A percentile compares a stretch with the other conserved stretches of the same genome.
These are phyloP conservation scores for Aspergillus quadricinctus DNA, from an alignment of 2,329 filamentous ascomycete genomes.

Conservation along the genomic window DNA sequence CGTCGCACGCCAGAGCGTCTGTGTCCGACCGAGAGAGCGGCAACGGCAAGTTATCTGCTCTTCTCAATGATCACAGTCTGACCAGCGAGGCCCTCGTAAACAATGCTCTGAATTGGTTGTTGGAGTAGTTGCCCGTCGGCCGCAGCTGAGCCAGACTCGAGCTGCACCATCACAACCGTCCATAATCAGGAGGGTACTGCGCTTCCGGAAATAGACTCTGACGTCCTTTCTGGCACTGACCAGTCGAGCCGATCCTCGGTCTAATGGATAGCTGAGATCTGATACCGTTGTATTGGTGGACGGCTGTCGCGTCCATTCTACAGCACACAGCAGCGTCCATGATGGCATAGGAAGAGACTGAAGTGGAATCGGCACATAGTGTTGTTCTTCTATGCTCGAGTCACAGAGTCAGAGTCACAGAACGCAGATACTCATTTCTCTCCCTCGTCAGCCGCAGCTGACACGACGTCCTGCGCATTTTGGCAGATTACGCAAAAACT, in stretches of 20 bases:
- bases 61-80: conserved; percentile 11
- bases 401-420: too few relatives aligned
- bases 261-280: too few relatives aligned
- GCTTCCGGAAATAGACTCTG: neutral
- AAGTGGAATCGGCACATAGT: neutral
- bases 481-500: neutral
- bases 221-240: neutral
- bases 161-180: neutral
- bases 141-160: neutral
- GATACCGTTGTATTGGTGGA: too few relatives aligned
- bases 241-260: neutral
- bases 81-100: conserved; percentile 16
- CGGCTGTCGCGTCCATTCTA: neutral
- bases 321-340: neutral
- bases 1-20: neutral
- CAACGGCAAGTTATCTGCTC: conserved; percentile 6
- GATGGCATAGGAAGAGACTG: neutral
- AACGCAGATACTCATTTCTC: neutral
- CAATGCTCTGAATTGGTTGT: conserved; percentile 17
- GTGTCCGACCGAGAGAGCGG: neutral
- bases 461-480: neutral
- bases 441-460: neutral
- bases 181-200: neutral
- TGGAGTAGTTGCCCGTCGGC: conserved; percentile 4
- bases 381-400: neutral